Base-by-base conservation (phyloP, 2,329 filamentous ascomycete species). In the Pezicula carpinea region DNA sequence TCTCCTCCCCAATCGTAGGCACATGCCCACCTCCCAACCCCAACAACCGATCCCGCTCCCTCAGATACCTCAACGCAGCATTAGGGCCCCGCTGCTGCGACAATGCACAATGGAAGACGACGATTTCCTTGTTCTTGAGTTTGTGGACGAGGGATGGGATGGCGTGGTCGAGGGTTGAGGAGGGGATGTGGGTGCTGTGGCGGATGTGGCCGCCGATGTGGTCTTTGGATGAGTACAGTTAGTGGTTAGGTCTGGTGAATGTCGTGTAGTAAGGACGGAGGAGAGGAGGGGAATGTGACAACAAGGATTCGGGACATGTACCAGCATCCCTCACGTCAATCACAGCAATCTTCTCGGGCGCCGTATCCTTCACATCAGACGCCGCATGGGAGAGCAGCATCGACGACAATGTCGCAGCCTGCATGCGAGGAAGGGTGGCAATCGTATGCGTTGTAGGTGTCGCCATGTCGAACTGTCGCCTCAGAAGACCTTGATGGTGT, bases 51-150 rank as follows among this genome's bases (percentile, higher is more conserved):
- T 85, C 81, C 39, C 82, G 74, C 69, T 90, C 86, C 31, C 86
- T 73, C 51, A 91, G 57, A 66, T 96, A 97, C 59, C 77, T 76
- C 57, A 96, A 69, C 3, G 93, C 93, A 3, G 92, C 90, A 43
- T 79, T 79, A 0, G 93, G 93, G 0, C 93, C 93, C 1, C 93
- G 77, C 69, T 96, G 87, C 71, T 97, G 93, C 56, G 86, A 92
- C 46, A 97, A 73, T 15, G 88, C 87, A 68, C 93, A 99, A 70
- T 99, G 93, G 66, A 99, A 99, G 1, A 99, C 80, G 13, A 99
- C 89, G 10, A 78, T 85, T 47, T 93, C 80, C 66, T 89, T 90
- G 62, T 85, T 82, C 54, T 81, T 73, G 40, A 96, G 77, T 36
- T 78, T 82, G 47, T 89, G 82, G 11, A 95, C 75, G n/a, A 99